Evolutionary conservation across 345 rosid species (phyloP).

Genomic region (Linum lewisii): DNA sequence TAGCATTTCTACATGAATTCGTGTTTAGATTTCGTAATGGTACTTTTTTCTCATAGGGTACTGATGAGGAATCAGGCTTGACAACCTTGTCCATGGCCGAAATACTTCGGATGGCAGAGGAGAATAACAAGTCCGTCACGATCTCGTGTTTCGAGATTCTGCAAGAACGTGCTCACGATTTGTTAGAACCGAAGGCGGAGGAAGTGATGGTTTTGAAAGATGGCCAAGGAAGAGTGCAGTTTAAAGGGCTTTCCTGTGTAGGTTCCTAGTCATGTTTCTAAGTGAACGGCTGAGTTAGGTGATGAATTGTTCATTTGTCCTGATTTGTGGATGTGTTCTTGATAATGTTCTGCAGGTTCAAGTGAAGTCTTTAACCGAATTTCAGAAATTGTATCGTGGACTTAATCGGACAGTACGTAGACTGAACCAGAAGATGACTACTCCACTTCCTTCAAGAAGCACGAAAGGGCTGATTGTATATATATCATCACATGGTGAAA

Average conservation of each 20-base stretch:
- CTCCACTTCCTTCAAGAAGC: slow-evolving; percentile 28
- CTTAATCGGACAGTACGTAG: slow-evolving; percentile 18
- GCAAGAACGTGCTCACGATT: slow-evolving; percentile 45
- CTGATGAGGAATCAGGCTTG: slow-evolving; percentile 42
- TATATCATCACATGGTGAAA: slow-evolving; percentile 16
- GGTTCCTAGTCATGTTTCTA: slow-evolving; percentile 7
- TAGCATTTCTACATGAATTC: background rate
- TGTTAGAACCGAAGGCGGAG: slow-evolving; percentile 35
- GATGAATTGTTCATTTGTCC: background rate
- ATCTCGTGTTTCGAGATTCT: slow-evolving; percentile 45
- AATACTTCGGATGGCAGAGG: slow-evolving; percentile 35
- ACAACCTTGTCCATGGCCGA: slow-evolving; percentile 34
- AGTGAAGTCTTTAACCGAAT: slow-evolving; percentile 43
- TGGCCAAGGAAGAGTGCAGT: slow-evolving; percentile 48
- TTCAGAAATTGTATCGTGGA: slow-evolving; percentile 34
- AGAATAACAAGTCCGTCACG: slow-evolving; percentile 22
- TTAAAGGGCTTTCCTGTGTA: slow-evolving; percentile 77
- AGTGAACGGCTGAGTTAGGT: background rate
- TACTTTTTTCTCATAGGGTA: slow-evolving; percentile 33
- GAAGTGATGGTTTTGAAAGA: slow-evolving; percentile 34
- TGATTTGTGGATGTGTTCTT: slow-evolving; percentile 4
- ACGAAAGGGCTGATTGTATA: slow-evolving; percentile 55
- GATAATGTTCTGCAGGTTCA: slow-evolving; percentile 32
- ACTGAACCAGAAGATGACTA: slow-evolving; percentile 20
- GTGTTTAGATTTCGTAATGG: background rate